phyloP scores from a whole-genome alignment of 495 filamentous ascomycete genomes.

The Penicillium cataractarum region DNA sequence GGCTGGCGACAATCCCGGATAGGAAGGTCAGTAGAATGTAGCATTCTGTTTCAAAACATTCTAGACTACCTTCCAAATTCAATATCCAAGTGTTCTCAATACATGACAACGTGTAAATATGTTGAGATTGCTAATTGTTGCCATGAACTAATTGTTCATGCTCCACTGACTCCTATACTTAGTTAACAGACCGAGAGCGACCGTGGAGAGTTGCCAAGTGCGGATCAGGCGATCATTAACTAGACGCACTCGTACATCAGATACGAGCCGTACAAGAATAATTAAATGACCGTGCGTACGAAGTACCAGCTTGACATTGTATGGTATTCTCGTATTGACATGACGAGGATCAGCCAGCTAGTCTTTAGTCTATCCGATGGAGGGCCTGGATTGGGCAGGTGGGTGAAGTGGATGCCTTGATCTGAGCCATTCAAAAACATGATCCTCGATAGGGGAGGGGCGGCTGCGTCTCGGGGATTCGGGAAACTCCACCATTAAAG shows the following conservation, averaged over 20 bases:
- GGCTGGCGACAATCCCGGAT: not conserved
- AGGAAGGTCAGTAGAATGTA: slow-evolving; percentile 9
- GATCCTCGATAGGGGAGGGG: not conserved
- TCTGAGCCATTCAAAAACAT: not conserved
- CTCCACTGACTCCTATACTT: too few relatives aligned
- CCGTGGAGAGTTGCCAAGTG: not conserved
- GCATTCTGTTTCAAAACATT: not conserved
- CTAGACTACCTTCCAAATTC: not conserved
- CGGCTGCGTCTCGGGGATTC: slow-evolving; percentile 3
- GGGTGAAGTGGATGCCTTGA: not conserved
- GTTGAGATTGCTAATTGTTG: not conserved
- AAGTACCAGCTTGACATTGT: not conserved
- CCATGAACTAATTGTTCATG: too few relatives aligned
- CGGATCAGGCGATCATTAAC: slow-evolving; percentile 9
- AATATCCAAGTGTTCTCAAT: not conserved
- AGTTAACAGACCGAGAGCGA: not conserved
- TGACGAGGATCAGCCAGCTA: not conserved
- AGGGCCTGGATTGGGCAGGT: slow-evolving; percentile 6
- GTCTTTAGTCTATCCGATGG: not conserved
- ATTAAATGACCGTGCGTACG: not conserved
- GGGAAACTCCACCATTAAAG: not conserved
- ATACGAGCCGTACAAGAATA: not conserved
- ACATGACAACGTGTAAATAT: not conserved
- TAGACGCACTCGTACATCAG: not conserved
- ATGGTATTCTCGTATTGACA: not conserved